These are phyloP conservation scores for Hura crepitans DNA, from an alignment of 441 rosid genomes.

Conservation along the genomic window DNA sequence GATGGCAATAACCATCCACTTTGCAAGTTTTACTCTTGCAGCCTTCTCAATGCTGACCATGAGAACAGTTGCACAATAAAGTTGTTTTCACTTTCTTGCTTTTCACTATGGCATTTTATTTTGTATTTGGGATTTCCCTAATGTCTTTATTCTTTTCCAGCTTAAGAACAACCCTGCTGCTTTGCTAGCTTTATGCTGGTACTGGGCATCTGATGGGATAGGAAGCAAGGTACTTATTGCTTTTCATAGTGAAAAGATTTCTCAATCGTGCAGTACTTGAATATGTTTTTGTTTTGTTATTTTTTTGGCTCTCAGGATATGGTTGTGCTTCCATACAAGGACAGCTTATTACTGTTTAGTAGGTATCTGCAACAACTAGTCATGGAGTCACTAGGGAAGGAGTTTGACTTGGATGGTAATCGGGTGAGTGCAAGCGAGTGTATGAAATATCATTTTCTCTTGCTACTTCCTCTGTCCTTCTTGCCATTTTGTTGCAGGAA, in stretches of 20 bases:
- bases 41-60: neutral
- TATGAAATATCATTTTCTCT: neutral
- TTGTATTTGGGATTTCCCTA: neutral
- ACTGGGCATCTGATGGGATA: constrained; percentile 83
- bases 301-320: constrained; percentile 59
- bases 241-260: constrained; percentile 14
- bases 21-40: neutral
- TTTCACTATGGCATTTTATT: neutral
- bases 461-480: neutral
- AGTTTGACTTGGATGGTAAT: constrained; percentile 93
- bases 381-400: constrained; percentile 98
- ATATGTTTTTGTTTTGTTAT: constrained; percentile 13
- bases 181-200: constrained; percentile 90
- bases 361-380: constrained; percentile 93
- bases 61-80: neutral
- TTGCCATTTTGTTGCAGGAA: neutral
- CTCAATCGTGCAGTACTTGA: constrained; percentile 9
- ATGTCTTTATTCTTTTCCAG: constrained; percentile 35
- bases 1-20: neutral
- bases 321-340: constrained; percentile 99
- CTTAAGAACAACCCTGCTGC: constrained; percentile 68
- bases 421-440: constrained; percentile 44
- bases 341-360: constrained; percentile 85
- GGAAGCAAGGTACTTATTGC: constrained; percentile 74
- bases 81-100: constrained; percentile 1